Percentiles rank a stretch among this genome's conserved stretches.
These are phyloP conservation scores for Vigna radiata DNA, from an alignment of 306 rosid species.

Conservation along the genomic window DNA sequence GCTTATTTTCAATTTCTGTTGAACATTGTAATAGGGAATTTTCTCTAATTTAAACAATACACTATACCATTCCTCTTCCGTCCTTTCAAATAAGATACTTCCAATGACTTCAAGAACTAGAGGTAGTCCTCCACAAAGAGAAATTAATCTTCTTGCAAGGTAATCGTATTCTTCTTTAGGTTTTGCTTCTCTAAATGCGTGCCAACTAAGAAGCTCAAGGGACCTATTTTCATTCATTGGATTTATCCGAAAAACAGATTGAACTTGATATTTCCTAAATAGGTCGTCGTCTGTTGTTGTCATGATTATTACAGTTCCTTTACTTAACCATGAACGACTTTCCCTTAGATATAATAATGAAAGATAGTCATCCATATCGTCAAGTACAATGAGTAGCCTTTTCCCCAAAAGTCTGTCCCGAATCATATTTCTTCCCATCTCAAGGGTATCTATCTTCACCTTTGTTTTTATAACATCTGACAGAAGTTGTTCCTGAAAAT, in stretches of 20 bases:
- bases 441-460: no score
- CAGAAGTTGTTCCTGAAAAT: no score
- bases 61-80: background rate
- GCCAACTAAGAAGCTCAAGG: background rate
- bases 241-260: no score
- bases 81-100: background rate
- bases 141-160: background rate
- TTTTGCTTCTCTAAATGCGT: background rate
- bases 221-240: background rate
- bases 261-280: background rate
- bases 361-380: no score
- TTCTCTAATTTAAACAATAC: no score
- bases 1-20: background rate
- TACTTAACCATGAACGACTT: background rate
- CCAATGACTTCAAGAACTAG: background rate
- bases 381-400: no score
- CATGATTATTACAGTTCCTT: background rate
- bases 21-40: fast-evolving
- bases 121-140: background rate
- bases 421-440: no score
- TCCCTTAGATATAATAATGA: background rate
- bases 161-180: background rate
- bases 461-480: no score
- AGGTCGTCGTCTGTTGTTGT: background rate
- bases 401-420: no score